Evolutionary conservation across 2,329 filamentous ascomycete genomes (phyloP).

Genomic region (Cryphonectria naterciae): DNA sequence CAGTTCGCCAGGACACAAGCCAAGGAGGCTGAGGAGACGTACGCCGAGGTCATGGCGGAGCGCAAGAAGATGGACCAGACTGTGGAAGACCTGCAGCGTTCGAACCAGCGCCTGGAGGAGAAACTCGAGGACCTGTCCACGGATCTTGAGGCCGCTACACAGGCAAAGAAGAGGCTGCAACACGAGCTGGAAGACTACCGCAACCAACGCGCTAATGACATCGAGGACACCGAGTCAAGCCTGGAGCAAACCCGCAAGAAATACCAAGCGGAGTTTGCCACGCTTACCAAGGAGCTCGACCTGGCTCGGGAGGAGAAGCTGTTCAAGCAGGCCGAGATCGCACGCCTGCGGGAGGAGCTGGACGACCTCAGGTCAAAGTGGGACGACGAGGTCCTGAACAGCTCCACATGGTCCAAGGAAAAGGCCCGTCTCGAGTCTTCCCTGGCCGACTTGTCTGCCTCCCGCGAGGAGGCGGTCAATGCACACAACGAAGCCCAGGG

Average conservation of each 20-base stretch:
- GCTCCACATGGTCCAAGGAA: slow-evolving; percentile 97
- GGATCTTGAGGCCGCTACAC: slow-evolving; percentile 81
- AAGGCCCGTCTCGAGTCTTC: slow-evolving; percentile 90
- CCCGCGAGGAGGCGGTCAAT: slow-evolving; percentile 89
- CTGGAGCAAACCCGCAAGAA: slow-evolving; percentile 98
- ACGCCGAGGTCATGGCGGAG: slow-evolving; percentile 87
- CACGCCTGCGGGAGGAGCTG: slow-evolving; percentile 89
- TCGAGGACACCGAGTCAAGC: slow-evolving; percentile 93
- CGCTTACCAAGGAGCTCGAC: slow-evolving; percentile 88
- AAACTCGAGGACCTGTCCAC: slow-evolving; percentile 89
- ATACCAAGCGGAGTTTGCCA: slow-evolving; percentile 91
- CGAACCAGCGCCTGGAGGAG: slow-evolving; percentile 88
- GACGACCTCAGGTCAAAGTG: slow-evolving; percentile 94
- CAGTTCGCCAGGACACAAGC: slow-evolving; percentile 92
- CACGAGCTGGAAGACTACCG: slow-evolving; percentile 98
- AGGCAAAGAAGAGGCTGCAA: slow-evolving; percentile 91
- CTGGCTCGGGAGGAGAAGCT: slow-evolving; percentile 86
- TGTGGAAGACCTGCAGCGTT: slow-evolving; percentile 87
- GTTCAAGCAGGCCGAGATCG: slow-evolving; percentile 85
- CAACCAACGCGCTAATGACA: slow-evolving; percentile 90
- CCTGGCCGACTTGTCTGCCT: slow-evolving; percentile 83
- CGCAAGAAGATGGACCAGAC: slow-evolving; percentile 85
- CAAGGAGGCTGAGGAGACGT: slow-evolving; percentile 88
- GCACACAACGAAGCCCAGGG: slow-evolving; percentile 95
- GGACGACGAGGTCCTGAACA: slow-evolving; percentile 98